These are phyloP conservation scores for Picea sitchensis DNA, from an alignment of 75 land plant genomes.

Conservation along the genomic window DNA sequence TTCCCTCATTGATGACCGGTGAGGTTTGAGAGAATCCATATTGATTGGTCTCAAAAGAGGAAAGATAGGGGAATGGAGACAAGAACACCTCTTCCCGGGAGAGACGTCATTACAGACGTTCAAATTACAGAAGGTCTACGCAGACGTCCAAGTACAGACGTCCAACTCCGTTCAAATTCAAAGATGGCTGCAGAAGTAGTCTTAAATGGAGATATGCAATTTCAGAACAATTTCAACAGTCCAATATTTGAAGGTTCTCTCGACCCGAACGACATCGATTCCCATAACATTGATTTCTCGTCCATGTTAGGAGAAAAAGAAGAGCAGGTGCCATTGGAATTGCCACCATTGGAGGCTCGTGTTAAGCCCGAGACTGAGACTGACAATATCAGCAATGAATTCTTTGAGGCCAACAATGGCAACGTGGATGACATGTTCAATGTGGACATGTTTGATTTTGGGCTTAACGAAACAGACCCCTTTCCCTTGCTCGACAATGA, in stretches of 20 bases:
- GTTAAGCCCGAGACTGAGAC: background rate
- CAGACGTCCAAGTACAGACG: background rate
- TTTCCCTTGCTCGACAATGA: background rate
- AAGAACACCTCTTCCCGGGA: too few species aligned
- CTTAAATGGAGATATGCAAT: background rate
- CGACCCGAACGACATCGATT: background rate
- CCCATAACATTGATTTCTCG: background rate
- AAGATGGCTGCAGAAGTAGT: constrained; percentile 6
- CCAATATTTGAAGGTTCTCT: background rate
- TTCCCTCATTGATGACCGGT: too few species aligned
- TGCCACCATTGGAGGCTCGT: background rate
- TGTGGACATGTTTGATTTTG: constrained; percentile 8
- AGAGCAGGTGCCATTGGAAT: background rate
- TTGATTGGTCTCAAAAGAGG: too few species aligned
- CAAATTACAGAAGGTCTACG: too few species aligned
- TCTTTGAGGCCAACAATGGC: background rate
- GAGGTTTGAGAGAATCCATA: too few species aligned
- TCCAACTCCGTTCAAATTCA: background rate
- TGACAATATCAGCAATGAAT: background rate
- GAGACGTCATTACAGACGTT: too few species aligned
- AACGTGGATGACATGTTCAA: background rate
- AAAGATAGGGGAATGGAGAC: too few species aligned
- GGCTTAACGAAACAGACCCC: background rate
- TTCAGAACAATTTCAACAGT: constrained; percentile 3
- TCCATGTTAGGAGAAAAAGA: background rate